Percentiles rank a stretch among this genome's conserved stretches.
Conservation (phyloP, 495 filamentous ascomycete species). For the Apodospora peruviana region DNA sequence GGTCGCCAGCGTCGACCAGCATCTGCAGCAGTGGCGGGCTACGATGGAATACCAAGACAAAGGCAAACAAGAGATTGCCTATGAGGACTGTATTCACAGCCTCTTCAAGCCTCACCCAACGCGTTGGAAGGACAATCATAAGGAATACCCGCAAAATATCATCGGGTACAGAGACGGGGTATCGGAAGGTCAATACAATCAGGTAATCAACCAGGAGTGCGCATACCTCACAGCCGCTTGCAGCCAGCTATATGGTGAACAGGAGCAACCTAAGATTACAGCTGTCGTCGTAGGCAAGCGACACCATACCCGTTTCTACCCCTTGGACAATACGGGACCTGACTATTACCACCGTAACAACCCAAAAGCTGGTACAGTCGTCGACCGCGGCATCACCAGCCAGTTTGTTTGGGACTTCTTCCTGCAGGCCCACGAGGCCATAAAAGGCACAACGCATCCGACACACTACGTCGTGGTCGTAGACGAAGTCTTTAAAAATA, state of each 20-base stretch:
- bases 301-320: constrained; percentile 81
- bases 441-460: constrained; percentile 75
- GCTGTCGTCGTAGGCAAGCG: constrained; percentile 68
- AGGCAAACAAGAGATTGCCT: neutral
- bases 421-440: constrained; percentile 67
- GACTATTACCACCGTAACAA: constrained; percentile 26
- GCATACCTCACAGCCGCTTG: constrained; percentile 8
- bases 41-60: neutral
- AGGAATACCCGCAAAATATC: constrained; percentile 55
- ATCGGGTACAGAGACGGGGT: constrained; percentile 84
- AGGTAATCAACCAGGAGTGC: constrained; percentile 47
- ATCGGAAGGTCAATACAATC: constrained; percentile 69
- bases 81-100: neutral
- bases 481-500: constrained; percentile 58
- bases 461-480: constrained; percentile 68
- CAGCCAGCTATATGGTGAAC: neutral
- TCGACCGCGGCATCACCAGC: constrained; percentile 73
- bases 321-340: constrained; percentile 1
- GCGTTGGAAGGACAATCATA: constrained; percentile 49
- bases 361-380: constrained; percentile 71
- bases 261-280: constrained; percentile 39
- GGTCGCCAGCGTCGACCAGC: constrained; percentile 20
- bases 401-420: constrained; percentile 70
- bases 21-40: constrained; percentile 2
- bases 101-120: neutral